A percentile compares a stretch with the other conserved stretches of the same genome.
Evolutionary conservation across 108 stramenopile genomes (phyloP).

Genomic region (Chaetoceros tenuissimus): DNA sequence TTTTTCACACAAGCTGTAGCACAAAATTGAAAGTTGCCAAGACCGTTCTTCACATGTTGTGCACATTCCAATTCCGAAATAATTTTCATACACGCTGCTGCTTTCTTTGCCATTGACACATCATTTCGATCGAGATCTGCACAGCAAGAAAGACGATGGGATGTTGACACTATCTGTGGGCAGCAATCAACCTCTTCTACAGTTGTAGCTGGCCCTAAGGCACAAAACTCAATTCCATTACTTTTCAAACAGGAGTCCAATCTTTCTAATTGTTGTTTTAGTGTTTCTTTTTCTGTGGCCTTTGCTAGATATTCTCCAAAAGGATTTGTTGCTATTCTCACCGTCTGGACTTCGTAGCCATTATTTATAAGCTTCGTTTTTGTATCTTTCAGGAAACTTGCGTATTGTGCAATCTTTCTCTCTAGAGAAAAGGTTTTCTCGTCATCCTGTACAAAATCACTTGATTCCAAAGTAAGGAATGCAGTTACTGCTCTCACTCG

Average conservation of each 20-base stretch:
- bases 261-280: constrained; percentile 12
- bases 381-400: constrained; percentile 10
- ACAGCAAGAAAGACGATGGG: constrained; percentile 53
- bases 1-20: constrained; percentile 31
- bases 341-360: constrained; percentile 71
- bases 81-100: constrained; percentile 41
- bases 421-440: neutral
- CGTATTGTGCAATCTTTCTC: constrained; percentile 14
- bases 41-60: constrained; percentile 28
- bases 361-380: constrained; percentile 15
- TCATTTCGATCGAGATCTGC: constrained; percentile 35
- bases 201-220: constrained; percentile 55
- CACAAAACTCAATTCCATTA: constrained; percentile 51
- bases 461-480: constrained; percentile 9
- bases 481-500: constrained; percentile 13
- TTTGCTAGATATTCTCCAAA: constrained; percentile 65
- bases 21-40: constrained; percentile 79
- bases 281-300: neutral
- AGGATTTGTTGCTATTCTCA: constrained; percentile 81
- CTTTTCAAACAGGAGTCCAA: constrained; percentile 29
- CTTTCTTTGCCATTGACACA: constrained; percentile 21
- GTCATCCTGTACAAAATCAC: too few relatives aligned
- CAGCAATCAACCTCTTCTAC: constrained; percentile 26
- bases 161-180: constrained; percentile 28
- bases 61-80: constrained; percentile 34